phyloP scores from a whole-genome alignment of 106 monocot genomes.

The Acanthochlamys bracteata region DNA sequence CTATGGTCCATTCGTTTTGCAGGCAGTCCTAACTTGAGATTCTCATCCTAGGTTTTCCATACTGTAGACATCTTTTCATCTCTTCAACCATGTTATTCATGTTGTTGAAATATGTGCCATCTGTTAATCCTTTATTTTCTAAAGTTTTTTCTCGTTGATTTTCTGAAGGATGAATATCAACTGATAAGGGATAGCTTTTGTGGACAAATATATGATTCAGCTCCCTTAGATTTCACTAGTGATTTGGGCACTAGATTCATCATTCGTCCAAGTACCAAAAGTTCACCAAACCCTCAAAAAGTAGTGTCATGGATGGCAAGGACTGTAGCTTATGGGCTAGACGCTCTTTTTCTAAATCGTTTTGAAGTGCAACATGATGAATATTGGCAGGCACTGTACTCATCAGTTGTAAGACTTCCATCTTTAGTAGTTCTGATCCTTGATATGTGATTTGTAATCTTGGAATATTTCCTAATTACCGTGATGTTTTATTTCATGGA shows the following conservation, averaged over 20 bases:
- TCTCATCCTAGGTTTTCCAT: too few relatives aligned
- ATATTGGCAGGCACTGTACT: conserved; percentile 75
- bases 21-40: too few relatives aligned
- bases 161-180: conserved; percentile 60
- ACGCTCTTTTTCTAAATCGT: conserved; percentile 55
- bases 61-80: not conserved
- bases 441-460: not conserved
- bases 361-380: conserved; percentile 71
- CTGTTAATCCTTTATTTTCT: not conserved
- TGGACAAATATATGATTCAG: conserved; percentile 87
- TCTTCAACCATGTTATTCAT: not conserved
- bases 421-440: not conserved
- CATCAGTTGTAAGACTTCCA: conserved; percentile 61
- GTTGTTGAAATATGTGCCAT: not conserved
- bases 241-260: conserved; percentile 58
- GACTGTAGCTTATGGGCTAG: conserved; percentile 52
- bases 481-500: not conserved
- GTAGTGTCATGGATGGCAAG: conserved; percentile 67
- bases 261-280: conserved; percentile 47
- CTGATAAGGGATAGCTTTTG: conserved; percentile 56
- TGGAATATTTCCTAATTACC: not conserved
- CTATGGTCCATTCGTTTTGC: too few relatives aligned
- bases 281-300: conserved; percentile 46
- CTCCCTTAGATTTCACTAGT: conserved; percentile 78
- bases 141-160: not conserved